These are phyloP conservation scores for Tetracladium setigerum DNA, from an alignment of 495 filamentous ascomycete species.

Conservation along the genomic window DNA sequence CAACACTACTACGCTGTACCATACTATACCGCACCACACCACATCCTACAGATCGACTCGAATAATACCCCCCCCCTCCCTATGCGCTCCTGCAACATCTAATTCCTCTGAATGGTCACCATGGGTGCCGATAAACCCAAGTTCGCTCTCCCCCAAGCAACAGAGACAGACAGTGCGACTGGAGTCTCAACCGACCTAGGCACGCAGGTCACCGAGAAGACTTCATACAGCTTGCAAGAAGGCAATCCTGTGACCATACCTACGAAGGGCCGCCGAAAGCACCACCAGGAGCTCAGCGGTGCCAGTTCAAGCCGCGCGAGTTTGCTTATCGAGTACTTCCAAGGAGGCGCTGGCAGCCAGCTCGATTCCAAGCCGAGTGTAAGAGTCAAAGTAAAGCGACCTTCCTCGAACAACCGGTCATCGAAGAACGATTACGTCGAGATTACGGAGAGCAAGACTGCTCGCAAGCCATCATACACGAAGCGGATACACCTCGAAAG, in stretches of 20 bases:
- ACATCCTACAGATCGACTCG: too few species aligned
- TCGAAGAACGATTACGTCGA: constrained; percentile 63
- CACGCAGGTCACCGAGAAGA: constrained; percentile 64
- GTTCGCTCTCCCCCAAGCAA: constrained; percentile 65
- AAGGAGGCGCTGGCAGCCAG: constrained; percentile 65
- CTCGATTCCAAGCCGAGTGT: constrained; percentile 70
- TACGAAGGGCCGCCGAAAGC: constrained; percentile 56
- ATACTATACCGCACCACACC: too few species aligned
- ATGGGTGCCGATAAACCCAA: constrained; percentile 68
- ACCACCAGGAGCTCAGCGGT: constrained; percentile 42
- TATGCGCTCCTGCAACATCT: constrained; percentile 15
- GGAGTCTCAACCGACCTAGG: constrained; percentile 65
- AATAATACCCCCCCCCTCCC: too few species aligned
- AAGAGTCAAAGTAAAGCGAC: constrained; percentile 88
- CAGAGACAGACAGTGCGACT: constrained; percentile 63
- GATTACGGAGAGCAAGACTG: constrained; percentile 68
- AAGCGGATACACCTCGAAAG: constrained; percentile 49
- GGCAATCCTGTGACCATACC: constrained; percentile 86
- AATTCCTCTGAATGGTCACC: constrained; percentile 6
- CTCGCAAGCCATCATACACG: constrained; percentile 55
- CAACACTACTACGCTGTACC: too few species aligned
- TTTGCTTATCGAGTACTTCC: constrained; percentile 96
- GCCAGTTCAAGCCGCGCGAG: constrained; percentile 74
- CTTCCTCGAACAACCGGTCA: constrained; percentile 44
- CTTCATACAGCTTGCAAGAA: constrained; percentile 82